These are phyloP conservation scores for Aureobasidium sp. DNA, from an alignment of 2,329 filamentous ascomycete species.

Conservation along the genomic window DNA sequence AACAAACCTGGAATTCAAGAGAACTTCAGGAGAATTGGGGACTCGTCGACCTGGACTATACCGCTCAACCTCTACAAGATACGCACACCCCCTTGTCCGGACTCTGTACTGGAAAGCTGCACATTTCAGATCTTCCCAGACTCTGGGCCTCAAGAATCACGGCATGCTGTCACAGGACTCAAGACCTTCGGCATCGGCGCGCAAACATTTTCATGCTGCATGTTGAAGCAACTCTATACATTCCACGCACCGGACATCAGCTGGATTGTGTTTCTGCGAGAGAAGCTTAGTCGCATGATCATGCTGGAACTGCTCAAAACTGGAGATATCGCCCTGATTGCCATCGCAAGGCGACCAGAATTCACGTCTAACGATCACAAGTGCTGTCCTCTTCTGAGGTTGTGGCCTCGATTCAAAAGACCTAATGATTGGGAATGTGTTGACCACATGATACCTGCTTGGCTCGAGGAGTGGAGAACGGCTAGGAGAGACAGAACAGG, in stretches of 20 bases:
- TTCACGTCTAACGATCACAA: neutral
- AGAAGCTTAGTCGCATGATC: neutral
- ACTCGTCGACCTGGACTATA: slow-evolving; percentile 2
- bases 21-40: neutral
- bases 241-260: neutral
- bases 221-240: slow-evolving; percentile 6
- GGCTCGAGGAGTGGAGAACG: slow-evolving; percentile 5
- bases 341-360: neutral
- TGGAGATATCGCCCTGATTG: neutral
- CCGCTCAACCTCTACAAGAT: neutral
- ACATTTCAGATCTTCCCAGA: slow-evolving; percentile 1
- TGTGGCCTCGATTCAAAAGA: neutral
- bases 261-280: slow-evolving; percentile 1
- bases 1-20: neutral
- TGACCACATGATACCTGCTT: slow-evolving; percentile 8
- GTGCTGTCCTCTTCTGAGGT: neutral
- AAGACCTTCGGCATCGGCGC: slow-evolving; percentile 4
- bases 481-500: neutral
- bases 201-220: slow-evolving; percentile 2
- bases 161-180: neutral
- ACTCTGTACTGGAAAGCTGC: slow-evolving; percentile 1
- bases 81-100: neutral
- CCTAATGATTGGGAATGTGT: slow-evolving; percentile 4
- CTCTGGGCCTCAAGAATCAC: neutral
- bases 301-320: slow-evolving; percentile 2